Conservation (phyloP, 495 filamentous ascomycete genomes). For the Entonaema liquescens region DNA sequence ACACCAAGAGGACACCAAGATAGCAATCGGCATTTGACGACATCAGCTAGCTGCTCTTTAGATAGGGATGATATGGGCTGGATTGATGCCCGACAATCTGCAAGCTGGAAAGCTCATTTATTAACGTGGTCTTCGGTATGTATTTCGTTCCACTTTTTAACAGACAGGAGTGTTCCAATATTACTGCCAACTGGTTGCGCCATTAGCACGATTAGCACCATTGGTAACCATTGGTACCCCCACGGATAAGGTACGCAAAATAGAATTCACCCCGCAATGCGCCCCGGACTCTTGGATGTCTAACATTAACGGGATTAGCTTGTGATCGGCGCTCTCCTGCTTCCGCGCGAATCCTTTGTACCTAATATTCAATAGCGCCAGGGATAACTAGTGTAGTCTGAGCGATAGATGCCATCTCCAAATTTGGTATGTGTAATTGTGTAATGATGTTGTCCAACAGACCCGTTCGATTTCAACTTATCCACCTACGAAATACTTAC, state of each 20-base stretch:
- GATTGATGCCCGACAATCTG: conserved; percentile 27
- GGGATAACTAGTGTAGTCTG: background rate
- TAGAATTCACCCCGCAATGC: conserved; percentile 34
- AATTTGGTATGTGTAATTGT: background rate
- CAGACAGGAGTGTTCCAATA: background rate
- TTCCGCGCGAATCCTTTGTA: conserved; percentile 28
- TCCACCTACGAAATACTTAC: background rate
- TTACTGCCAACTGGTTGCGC: background rate
- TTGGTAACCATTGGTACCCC: conserved; percentile 3
- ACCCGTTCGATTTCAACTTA: background rate
- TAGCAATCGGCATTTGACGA: conserved; percentile 11
- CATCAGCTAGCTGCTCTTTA: background rate
- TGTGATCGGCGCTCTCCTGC: conserved; percentile 32
- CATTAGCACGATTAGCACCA: too few relatives aligned
- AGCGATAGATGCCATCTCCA: background rate
- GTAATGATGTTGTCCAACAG: conserved; percentile 16
- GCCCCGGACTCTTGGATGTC: conserved; percentile 35
- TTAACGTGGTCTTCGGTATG: conserved; percentile 3
- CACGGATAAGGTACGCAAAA: conserved; percentile 19
- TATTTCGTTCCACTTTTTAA: conserved; percentile 6
- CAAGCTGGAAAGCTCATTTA: background rate
- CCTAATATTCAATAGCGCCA: conserved; percentile 20
- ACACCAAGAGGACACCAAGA: conserved; percentile 3
- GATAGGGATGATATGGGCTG: conserved; percentile 6
- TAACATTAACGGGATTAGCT: conserved; percentile 18